These are phyloP conservation scores for Wickerhamiella australiensis DNA, from an alignment of 805 yeast species.

Conservation along the genomic window DNA sequence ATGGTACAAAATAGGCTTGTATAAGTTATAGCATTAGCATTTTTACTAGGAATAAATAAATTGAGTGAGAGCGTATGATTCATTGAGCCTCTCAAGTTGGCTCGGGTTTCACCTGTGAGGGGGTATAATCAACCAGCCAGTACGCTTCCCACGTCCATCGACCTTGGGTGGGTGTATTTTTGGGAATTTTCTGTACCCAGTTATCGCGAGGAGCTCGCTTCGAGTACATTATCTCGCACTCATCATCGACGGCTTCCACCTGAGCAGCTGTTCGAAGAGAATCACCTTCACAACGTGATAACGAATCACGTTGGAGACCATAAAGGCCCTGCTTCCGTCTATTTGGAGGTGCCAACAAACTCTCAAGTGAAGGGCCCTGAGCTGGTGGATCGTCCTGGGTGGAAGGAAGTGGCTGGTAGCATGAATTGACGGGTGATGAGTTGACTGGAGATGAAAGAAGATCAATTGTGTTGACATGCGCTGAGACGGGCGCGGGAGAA, in stretches of 20 bases:
- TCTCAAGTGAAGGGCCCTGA: neutral
- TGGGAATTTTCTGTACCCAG: neutral
- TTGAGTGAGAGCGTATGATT: constrained; percentile 19
- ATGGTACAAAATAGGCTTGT: constrained; percentile 7
- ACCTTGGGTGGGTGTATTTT: constrained; percentile 3
- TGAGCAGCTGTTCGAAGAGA: neutral
- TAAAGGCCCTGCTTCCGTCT: neutral
- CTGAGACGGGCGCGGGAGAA: neutral
- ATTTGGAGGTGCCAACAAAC: constrained; percentile 4
- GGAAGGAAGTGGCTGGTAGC: neutral
- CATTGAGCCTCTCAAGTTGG: neutral
- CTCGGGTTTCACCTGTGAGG: neutral
- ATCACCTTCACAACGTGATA: neutral
- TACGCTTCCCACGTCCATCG: constrained; percentile 15
- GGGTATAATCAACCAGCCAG: constrained; percentile 9
- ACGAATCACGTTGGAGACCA: neutral
- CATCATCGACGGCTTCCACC: neutral
- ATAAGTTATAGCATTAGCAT: neutral
- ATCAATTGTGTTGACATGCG: neutral
- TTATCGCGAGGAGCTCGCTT: neutral
- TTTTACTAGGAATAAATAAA: constrained; percentile 39
- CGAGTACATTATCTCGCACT: constrained; percentile 2
- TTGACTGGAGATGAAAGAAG: neutral
- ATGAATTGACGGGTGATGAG: neutral
- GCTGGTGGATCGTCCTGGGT: neutral